These are phyloP conservation scores for Acer yangbiense DNA, from an alignment of 345 rosid genomes.

Conservation along the genomic window DNA sequence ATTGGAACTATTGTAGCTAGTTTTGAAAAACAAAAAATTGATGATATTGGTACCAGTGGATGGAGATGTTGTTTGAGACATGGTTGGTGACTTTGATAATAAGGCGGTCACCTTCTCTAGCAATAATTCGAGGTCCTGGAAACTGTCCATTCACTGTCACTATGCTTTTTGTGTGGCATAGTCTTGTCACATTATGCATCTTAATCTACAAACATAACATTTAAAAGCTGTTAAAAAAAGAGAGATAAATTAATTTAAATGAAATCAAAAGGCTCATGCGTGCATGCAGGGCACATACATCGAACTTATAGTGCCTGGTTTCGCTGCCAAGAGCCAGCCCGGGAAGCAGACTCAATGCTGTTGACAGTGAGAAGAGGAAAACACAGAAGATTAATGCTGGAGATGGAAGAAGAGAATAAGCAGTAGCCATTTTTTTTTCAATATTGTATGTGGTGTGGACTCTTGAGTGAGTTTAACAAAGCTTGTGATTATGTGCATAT, in stretches of 20 bases:
- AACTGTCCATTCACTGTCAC: slow-evolving; percentile 39
- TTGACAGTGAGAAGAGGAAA: neutral
- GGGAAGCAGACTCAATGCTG: slow-evolving; percentile 7
- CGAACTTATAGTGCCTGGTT: slow-evolving; percentile 45
- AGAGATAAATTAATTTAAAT: too few species aligned
- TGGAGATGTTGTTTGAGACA: slow-evolving; percentile 30
- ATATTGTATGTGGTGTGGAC: neutral
- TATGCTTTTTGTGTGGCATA: slow-evolving; percentile 39
- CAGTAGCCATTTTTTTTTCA: neutral
- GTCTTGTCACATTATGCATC: slow-evolving; percentile 44
- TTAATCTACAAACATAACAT: slow-evolving; percentile 29
- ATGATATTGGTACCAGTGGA: slow-evolving; percentile 25
- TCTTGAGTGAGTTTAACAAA: neutral
- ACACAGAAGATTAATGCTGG: neutral
- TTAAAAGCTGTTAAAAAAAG: neutral
- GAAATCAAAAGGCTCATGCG: too few species aligned
- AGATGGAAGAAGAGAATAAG: neutral
- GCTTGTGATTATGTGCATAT: neutral
- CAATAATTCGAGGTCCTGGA: slow-evolving; percentile 38
- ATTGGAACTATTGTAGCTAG: too few species aligned
- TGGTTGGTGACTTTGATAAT: slow-evolving; percentile 36
- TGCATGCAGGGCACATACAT: slow-evolving; percentile 25
- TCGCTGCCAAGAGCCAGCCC: slow-evolving; percentile 20
- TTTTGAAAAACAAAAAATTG: too few species aligned
- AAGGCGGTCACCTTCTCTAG: slow-evolving; percentile 41